These are phyloP conservation scores for Aureobasidium sp. DNA, from an alignment of 2,329 filamentous ascomycete genomes.

Conservation along the genomic window DNA sequence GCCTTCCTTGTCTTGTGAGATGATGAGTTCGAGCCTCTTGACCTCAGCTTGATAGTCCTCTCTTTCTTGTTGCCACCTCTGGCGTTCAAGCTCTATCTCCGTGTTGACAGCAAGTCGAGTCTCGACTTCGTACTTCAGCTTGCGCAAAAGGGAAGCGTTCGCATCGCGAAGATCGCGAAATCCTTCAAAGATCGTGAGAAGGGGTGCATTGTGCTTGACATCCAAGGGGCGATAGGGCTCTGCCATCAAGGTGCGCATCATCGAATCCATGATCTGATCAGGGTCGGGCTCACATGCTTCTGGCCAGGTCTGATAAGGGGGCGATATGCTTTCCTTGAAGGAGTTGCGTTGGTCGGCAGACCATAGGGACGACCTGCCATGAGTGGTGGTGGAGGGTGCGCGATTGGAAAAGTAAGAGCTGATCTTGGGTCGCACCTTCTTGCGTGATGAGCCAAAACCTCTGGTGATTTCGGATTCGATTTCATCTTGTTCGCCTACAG, in stretches of 20 bases:
- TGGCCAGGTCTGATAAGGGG: not conserved
- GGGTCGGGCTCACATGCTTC: conserved; percentile 4
- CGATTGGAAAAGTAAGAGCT: conserved; percentile 35
- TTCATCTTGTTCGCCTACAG: conserved; percentile 22
- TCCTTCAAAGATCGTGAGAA: conserved; percentile 39
- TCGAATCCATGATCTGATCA: conserved; percentile 25
- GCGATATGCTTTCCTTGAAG: not conserved
- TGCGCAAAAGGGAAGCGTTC: conserved; percentile 26
- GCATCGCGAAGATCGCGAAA: conserved; percentile 33
- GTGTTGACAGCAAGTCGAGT: conserved; percentile 20
- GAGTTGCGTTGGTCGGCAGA: not conserved
- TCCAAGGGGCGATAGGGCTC: conserved; percentile 26
- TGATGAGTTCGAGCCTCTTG: conserved; percentile 39
- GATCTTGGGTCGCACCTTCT: conserved; percentile 34
- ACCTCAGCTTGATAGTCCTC: conserved; percentile 36
- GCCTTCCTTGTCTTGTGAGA: conserved; percentile 37
- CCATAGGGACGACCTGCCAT: conserved; percentile 17
- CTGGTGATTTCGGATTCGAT: conserved; percentile 26
- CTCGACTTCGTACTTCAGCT: conserved; percentile 26
- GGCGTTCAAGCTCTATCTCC: conserved; percentile 27
- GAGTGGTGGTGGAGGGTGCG: conserved; percentile 17
- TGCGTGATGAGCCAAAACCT: conserved; percentile 28
- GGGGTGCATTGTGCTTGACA: conserved; percentile 30
- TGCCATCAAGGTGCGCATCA: conserved; percentile 28
- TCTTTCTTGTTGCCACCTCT: conserved; percentile 30